A percentile compares a stretch with the other conserved stretches of the same genome.
phyloP scores from a whole-genome alignment of 495 filamentous ascomycete genomes.

The Neurospora sp. region DNA sequence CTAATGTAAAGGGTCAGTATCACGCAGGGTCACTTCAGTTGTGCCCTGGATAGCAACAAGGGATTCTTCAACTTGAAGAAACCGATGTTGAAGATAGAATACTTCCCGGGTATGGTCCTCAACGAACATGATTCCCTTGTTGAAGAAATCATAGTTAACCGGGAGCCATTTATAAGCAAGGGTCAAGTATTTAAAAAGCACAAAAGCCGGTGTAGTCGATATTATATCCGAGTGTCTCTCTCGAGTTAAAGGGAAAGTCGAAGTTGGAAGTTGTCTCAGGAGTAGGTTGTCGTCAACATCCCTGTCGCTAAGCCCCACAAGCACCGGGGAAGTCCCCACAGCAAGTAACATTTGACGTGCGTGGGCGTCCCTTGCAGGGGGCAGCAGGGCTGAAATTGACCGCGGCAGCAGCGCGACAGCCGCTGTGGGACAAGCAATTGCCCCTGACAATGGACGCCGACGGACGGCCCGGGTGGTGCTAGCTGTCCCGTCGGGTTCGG shows the following conservation, averaged over 20 bases:
- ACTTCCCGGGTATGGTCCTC: neutral
- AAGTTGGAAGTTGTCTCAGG: neutral
- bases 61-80: neutral
- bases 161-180: neutral
- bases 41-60: neutral
- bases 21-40: neutral
- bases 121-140: neutral
- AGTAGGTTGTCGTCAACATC: neutral
- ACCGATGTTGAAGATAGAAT: neutral
- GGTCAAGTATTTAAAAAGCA: fast-evolving
- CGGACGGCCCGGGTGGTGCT: neutral
- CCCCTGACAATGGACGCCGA: neutral
- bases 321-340: neutral
- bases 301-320: neutral
- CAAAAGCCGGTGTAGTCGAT: neutral
- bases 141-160: too few species aligned
- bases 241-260: neutral
- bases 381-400: neutral
- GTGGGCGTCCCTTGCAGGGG: slow-evolving; percentile 2
- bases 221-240: neutral
- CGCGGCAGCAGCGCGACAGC: neutral
- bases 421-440: neutral
- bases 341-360: neutral
- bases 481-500: neutral
- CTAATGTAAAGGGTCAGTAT: neutral